These are phyloP conservation scores for Blastocystis sp. DNA, from an alignment of 352 stramenopile species.

Conservation along the genomic window DNA sequence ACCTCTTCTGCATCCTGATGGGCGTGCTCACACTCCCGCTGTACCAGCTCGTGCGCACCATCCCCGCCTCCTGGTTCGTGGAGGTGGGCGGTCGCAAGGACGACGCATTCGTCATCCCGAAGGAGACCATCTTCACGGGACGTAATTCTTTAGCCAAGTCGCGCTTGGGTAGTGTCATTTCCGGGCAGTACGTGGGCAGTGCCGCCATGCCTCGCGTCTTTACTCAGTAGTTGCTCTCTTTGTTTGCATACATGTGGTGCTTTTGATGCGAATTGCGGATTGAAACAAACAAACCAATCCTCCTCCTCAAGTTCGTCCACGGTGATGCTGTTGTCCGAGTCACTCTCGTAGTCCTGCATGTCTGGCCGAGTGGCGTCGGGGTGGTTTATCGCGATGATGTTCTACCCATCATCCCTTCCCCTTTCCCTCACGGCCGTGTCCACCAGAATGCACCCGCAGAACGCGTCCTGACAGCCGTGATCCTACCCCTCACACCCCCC, in stretches of 20 bases:
- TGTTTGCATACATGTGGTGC: not conserved
- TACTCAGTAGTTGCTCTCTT: not conserved
- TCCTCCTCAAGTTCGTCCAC: conserved; percentile 44
- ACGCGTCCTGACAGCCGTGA: conserved; percentile 69
- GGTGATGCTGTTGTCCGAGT: conserved; percentile 23
- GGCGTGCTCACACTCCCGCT: conserved; percentile 70
- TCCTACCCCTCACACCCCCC: conserved; percentile 39
- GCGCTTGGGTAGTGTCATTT: conserved; percentile 47
- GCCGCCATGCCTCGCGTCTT: not conserved
- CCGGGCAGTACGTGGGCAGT: conserved; percentile 13
- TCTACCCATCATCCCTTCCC: conserved; percentile 22
- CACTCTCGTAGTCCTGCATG: not conserved
- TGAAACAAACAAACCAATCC: not conserved
- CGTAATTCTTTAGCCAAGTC: conserved; percentile 33
- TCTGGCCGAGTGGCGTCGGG: conserved; percentile 20
- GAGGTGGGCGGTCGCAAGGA: not conserved
- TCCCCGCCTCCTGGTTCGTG: conserved; percentile 24
- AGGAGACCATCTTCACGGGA: conserved; percentile 27
- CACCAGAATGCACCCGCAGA: conserved; percentile 68
- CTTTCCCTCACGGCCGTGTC: conserved; percentile 19
- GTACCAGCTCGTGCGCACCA: conserved; percentile 5
- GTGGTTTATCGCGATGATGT: conserved; percentile 66
- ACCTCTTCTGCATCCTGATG: conserved; percentile 76
- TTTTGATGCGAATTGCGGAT: not conserved
- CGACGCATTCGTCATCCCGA: conserved; percentile 4